These are phyloP conservation scores for Saccharomycopsis oosterbeekiorum DNA, from an alignment of 805 yeast genomes.

Conservation along the genomic window DNA sequence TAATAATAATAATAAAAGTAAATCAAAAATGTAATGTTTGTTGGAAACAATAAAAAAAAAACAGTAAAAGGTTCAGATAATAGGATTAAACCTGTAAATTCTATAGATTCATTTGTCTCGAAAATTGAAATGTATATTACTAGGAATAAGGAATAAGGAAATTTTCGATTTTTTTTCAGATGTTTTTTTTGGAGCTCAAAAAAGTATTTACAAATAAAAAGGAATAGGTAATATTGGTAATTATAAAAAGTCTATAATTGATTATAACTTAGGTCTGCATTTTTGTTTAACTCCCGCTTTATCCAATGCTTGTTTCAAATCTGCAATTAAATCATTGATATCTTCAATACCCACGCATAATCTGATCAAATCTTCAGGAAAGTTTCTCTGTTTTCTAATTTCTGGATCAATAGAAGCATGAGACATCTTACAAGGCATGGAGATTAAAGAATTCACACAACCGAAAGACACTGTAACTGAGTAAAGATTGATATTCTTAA, in stretches of 20 bases:
- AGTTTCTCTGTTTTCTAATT: slow-evolving; percentile 75
- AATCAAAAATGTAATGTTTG: background rate
- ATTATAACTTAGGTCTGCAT: background rate
- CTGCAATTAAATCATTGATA: slow-evolving; percentile 70
- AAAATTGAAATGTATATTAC: too few species aligned
- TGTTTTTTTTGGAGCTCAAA: background rate
- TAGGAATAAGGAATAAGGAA: too few species aligned
- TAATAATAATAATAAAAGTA: background rate
- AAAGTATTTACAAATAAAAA: background rate
- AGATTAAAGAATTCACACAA: slow-evolving; percentile 83
- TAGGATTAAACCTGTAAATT: background rate
- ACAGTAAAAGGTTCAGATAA: too few species aligned
- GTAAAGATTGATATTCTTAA: slow-evolving; percentile 66
- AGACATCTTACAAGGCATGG: slow-evolving; percentile 93
- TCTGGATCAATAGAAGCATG: slow-evolving; percentile 93
- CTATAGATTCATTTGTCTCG: background rate
- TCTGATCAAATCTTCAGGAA: slow-evolving; percentile 87
- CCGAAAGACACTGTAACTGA: slow-evolving; percentile 92
- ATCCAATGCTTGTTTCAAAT: slow-evolving; percentile 49
- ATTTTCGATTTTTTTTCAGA: too few species aligned
- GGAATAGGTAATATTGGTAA: background rate
- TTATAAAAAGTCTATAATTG: too few species aligned
- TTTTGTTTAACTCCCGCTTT: slow-evolving; percentile 7
- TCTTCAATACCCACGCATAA: slow-evolving; percentile 89
- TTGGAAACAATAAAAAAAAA: background rate